Conservation (phyloP, 257 asterid species). For the Anisodus tanguticus region DNA sequence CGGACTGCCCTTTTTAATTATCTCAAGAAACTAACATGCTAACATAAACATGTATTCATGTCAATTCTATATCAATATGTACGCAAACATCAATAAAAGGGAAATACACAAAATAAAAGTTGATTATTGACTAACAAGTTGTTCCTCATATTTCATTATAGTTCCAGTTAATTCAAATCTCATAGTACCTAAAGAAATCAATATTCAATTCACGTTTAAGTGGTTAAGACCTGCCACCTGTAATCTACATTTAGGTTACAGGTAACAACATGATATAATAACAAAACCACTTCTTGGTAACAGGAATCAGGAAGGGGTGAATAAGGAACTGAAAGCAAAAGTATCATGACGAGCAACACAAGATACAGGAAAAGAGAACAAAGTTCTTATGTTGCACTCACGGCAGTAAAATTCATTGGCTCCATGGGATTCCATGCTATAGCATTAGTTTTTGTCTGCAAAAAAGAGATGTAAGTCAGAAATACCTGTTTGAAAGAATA, state of each 20-base stretch:
- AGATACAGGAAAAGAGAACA: not conserved
- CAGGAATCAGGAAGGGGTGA: not conserved
- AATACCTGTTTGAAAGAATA: not conserved
- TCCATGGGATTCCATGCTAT: constrained; percentile 96
- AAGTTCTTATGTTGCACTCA: constrained; percentile 47
- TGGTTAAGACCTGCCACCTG: not conserved
- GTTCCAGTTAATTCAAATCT: not conserved
- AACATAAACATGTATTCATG: not conserved
- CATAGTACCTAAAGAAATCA: not conserved
- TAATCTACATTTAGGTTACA: not conserved
- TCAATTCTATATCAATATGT: not conserved
- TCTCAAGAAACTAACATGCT: not conserved
- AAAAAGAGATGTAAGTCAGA: constrained; percentile 31
- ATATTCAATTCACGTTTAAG: not conserved
- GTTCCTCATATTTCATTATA: not conserved
- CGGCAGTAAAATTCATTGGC: constrained; percentile 98
- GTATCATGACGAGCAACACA: not conserved
- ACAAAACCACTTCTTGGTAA: not conserved
- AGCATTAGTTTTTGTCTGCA: constrained; percentile 83
- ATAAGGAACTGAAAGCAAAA: not conserved
- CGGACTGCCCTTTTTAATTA: not conserved
- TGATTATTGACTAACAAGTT: not conserved
- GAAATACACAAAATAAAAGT: not conserved
- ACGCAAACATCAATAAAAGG: not conserved
- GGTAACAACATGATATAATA: not conserved